Conservation (phyloP, 139 green algal genomes). For the Diplosphaera chodatii region DNA sequence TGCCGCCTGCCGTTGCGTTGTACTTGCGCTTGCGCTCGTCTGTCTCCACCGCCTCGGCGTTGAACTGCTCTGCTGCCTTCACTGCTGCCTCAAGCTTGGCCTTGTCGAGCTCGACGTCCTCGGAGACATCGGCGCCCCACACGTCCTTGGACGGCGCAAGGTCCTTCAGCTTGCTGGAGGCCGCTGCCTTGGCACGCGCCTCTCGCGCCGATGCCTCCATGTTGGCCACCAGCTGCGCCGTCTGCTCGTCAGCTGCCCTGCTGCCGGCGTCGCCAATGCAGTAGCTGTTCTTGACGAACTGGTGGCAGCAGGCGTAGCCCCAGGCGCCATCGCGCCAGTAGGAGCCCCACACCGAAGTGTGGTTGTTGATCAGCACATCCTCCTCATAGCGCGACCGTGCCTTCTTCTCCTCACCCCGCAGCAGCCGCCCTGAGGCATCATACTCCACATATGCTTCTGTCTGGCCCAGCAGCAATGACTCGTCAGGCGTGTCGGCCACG, state of each 20-base stretch:
- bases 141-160: conserved; percentile 7
- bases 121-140: conserved; percentile 56
- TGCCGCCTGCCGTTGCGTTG: conserved; percentile 51
- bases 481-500: conserved; percentile 32
- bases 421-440: conserved; percentile 63
- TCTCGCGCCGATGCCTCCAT: conserved; percentile 18
- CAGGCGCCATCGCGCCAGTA: conserved; percentile 85
- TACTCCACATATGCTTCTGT: conserved; percentile 96
- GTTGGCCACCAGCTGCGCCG: conserved; percentile 15
- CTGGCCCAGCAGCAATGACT: conserved; percentile 63
- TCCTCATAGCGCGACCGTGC: conserved; percentile 84
- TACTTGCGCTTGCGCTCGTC: conserved; percentile 84
- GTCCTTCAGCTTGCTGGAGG: neutral
- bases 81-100: conserved; percentile 72
- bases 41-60: conserved; percentile 10
- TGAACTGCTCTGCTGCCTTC: conserved; percentile 44
- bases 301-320: conserved; percentile 94
- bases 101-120: conserved; percentile 59
- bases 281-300: conserved; percentile 82
- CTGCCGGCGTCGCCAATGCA: conserved; percentile 71
- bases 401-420: conserved; percentile 58
- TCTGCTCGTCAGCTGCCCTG: neutral
- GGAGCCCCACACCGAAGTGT: conserved; percentile 92
- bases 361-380: conserved; percentile 91
- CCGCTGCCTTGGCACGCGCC: neutral